phyloP scores from a whole-genome alignment of 2,329 filamentous ascomycete genomes.

The Coniosporium tulheliwenetii region DNA sequence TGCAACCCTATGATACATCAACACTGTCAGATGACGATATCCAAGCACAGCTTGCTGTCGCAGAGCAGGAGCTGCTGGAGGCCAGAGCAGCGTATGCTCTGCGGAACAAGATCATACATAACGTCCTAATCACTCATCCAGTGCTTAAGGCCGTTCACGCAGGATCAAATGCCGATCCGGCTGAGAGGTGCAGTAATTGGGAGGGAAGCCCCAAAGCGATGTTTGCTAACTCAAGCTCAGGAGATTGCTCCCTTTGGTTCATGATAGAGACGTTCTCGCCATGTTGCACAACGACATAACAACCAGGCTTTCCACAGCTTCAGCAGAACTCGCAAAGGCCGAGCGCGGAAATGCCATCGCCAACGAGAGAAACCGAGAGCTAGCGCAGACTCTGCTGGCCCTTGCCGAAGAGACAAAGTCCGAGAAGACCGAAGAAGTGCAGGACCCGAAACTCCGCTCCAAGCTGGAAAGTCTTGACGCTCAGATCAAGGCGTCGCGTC shows the following conservation, averaged over 20 bases:
- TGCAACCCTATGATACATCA: too few relatives aligned
- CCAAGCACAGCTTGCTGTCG: constrained; percentile 32
- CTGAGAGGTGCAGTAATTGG: constrained; percentile 44
- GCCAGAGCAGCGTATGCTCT: constrained; percentile 55
- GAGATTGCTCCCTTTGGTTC: constrained; percentile 49
- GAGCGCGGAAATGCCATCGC: constrained; percentile 43
- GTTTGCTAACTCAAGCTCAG: constrained; percentile 24
- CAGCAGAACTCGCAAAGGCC: constrained; percentile 37
- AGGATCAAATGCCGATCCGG: constrained; percentile 44
- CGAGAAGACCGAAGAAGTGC: constrained; percentile 37
- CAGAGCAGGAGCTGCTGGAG: constrained; percentile 52
- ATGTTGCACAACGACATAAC: constrained; percentile 46
- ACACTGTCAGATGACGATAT: constrained; percentile 35
- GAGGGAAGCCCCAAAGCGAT: constrained; percentile 3
- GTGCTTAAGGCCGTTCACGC: constrained; percentile 64
- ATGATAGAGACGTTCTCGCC: constrained; percentile 52
- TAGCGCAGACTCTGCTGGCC: constrained; percentile 46
- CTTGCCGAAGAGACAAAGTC: constrained; percentile 42
- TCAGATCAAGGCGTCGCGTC: constrained; percentile 45
- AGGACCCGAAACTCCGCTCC: constrained; percentile 35
- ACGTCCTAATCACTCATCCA: constrained; percentile 56
- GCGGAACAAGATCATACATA: constrained; percentile 52
- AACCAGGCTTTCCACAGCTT: constrained; percentile 33
- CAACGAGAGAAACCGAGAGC: constrained; percentile 43
- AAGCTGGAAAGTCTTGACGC: constrained; percentile 43